Evolutionary conservation across 1,284 basidiomycete genomes (phyloP).

Genomic region (Rhizopogon hawkerae): DNA sequence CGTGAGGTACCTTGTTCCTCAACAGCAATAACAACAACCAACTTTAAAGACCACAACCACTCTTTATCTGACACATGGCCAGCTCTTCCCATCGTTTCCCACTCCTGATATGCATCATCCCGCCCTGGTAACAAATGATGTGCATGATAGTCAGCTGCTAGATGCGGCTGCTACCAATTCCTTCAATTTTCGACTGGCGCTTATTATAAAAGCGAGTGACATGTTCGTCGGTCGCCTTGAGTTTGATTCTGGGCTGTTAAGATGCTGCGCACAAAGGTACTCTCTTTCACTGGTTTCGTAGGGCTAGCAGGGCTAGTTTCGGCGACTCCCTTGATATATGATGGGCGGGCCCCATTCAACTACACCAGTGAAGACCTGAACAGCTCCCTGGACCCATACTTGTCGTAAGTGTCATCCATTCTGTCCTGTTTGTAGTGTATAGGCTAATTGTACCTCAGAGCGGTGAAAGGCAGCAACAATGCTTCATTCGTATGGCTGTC

Average conservation of each 20-base stretch:
- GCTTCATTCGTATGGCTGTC: conserved; percentile 34
- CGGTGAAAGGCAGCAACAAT: conserved; percentile 40
- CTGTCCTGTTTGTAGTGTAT: neutral
- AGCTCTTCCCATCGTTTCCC: neutral
- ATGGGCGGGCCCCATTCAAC: conserved; percentile 44
- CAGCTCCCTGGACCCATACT: conserved; percentile 39
- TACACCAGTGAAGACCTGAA: conserved; percentile 37
- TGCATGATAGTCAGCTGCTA: neutral
- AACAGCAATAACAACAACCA: too few relatives aligned
- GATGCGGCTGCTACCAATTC: neutral
- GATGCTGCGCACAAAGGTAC: neutral
- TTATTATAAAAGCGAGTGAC: neutral
- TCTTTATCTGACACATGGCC: neutral
- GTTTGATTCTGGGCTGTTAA: neutral
- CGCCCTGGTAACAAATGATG: neutral
- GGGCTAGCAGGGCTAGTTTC: conserved; percentile 10
- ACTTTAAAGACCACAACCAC: neutral
- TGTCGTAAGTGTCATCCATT: conserved; percentile 35
- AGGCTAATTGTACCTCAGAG: conserved; percentile 23
- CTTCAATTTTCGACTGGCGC: neutral
- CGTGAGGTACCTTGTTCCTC: too few relatives aligned
- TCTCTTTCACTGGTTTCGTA: conserved; percentile 3
- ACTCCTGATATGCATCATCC: neutral
- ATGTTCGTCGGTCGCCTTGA: neutral
- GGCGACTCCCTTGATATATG: conserved; percentile 38